These are phyloP conservation scores for Dioszegia crocea DNA, from an alignment of 768 basidiomycete genomes.

Conservation along the genomic window DNA sequence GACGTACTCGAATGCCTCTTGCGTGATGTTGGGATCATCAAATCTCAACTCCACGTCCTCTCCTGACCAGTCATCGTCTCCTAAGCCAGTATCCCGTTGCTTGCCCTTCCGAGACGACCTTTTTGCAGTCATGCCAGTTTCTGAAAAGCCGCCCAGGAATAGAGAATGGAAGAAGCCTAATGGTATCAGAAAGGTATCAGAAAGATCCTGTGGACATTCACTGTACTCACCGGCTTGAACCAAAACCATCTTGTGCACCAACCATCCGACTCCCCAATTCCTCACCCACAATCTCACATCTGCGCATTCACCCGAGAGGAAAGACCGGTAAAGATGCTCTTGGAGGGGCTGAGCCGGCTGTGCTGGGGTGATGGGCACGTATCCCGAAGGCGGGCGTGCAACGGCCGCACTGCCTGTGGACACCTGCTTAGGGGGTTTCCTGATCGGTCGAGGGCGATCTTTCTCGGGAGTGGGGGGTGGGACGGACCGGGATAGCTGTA, in stretches of 20 bases:
- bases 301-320: conserved; percentile 66
- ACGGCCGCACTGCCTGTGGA: background rate
- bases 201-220: no score
- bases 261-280: conserved; percentile 69
- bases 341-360: conserved; percentile 11
- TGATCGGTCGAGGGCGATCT: conserved; percentile 1
- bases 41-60: conserved; percentile 68
- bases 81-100: conserved; percentile 12
- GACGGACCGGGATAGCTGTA: background rate
- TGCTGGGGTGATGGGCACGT: conserved; percentile 10
- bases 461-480: background rate
- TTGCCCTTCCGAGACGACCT: conserved; percentile 18
- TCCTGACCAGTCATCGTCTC: conserved; percentile 23
- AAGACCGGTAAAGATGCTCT: conserved; percentile 67
- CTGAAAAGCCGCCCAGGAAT: conserved; percentile 59
- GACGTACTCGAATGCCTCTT: conserved; percentile 84
- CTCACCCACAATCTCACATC: conserved; percentile 74
- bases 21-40: conserved; percentile 81
- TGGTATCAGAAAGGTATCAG: conserved; percentile 1
- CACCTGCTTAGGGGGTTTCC: conserved; percentile 10
- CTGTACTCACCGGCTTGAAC: conserved; percentile 69
- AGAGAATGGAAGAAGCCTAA: conserved; percentile 80
- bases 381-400: background rate
- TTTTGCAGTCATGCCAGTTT: conserved; percentile 17
- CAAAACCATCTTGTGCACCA: conserved; percentile 76